Evolutionary conservation across 495 filamentous ascomycete genomes (phyloP), one percentile per base, ranked within the genome.

Genomic region (Hypoxylon perforatum): DNA sequence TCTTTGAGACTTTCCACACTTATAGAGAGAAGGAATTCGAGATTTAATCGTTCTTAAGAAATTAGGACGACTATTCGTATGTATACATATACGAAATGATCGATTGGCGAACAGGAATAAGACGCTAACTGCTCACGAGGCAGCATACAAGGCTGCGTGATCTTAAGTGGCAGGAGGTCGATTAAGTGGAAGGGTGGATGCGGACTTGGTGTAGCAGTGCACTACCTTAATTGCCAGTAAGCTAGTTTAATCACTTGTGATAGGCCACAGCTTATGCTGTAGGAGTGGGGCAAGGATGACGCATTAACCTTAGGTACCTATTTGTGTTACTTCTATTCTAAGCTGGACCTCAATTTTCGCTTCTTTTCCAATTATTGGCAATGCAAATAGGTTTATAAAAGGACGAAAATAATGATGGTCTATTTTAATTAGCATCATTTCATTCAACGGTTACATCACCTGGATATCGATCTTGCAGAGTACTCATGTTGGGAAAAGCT

Each of bases 111-210:
- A 60, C 60, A 33, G 52, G 42, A 53, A 51, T 49, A 12, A 28
- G n/a, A 22, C 18, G 21, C 11, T 3, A 50, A 53, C 44, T 50
- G 57, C 36, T 65, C 62, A 66, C 67, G 62, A 30, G 57, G 57
- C 48, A 55, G 52, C 30, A 30, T 18, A 18, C 46, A 47, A 55
- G 53, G 62, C 62, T 70, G 49, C 33, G 53, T 70, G 63, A 66
- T 63, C 47, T 51, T 35, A 25, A 64, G 50, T 9, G 15, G 17
- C 47, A 63, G 22, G 39, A 30, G n/a, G 55, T 23, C 46, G 47
- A 38, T 50, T 25, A 36, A 33, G 15, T 63, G 39, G 47, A 52
- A 50, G 62, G n/a, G 44, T 11, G 23, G 36, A 18, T n/a, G 30
- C 19, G 30, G n/a, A 17, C 14, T 10, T 12, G 15, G 15, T 12